These are phyloP conservation scores for Leishmania martiniquensis DNA, from an alignment of 208 protist genomes.

Conservation along the genomic window DNA sequence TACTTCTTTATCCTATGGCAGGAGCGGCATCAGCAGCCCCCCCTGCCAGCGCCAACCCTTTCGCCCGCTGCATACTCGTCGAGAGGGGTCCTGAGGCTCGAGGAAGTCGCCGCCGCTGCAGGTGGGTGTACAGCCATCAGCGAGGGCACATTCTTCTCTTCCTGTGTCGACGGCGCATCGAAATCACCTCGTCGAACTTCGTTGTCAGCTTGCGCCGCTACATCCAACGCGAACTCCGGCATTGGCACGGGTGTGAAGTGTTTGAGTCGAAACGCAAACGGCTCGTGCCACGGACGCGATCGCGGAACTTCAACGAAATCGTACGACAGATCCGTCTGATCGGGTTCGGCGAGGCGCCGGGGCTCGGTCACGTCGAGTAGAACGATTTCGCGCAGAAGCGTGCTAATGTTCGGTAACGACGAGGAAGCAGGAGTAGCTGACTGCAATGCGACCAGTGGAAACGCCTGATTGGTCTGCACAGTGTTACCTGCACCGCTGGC, in stretches of 20 bases:
- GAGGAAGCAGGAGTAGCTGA: neutral
- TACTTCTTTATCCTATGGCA: neutral
- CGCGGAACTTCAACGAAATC: constrained; percentile 13
- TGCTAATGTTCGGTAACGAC: constrained; percentile 10
- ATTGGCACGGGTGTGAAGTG: constrained; percentile 19
- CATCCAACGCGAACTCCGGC: constrained; percentile 19
- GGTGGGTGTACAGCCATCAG: constrained; percentile 3
- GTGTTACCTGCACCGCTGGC: neutral
- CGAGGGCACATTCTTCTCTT: constrained; percentile 2
- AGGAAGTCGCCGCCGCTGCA: neutral
- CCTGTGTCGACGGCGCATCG: neutral
- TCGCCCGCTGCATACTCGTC: neutral
- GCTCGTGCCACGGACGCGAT: constrained; percentile 19
- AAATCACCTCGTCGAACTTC: constrained; percentile 10
- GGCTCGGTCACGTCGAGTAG: constrained; percentile 5
- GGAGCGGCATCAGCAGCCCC: neutral
- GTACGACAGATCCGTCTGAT: neutral
- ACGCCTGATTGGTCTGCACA: neutral
- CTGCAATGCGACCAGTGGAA: neutral
- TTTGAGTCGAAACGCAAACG: constrained; percentile 23
- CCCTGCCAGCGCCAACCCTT: neutral
- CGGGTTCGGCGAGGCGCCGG: neutral
- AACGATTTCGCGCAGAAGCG: constrained; percentile 7
- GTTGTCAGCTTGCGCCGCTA: constrained; percentile 16
- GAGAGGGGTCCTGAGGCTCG: too few species aligned